Evolutionary conservation across 805 yeast genomes (phyloP).

Genomic region (Zygotorulaspora florentina): DNA sequence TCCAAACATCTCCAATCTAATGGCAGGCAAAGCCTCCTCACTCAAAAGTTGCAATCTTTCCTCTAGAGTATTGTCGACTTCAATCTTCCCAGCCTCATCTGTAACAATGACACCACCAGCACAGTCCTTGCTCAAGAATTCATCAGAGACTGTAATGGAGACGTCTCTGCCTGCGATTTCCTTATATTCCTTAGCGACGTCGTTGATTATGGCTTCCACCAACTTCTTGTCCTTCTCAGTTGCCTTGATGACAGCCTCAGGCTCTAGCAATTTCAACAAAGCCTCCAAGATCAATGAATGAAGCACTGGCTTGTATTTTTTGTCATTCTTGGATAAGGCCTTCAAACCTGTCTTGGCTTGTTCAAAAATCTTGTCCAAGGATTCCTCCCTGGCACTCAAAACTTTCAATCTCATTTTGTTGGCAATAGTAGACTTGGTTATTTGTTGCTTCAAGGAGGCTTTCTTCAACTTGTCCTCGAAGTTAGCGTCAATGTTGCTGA

Average conservation of each 20-base stretch:
- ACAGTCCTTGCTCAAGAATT: conserved; percentile 53
- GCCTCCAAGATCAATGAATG: conserved; percentile 78
- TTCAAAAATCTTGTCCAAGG: conserved; percentile 69
- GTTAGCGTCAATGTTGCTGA: conserved; percentile 75
- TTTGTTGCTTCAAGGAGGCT: conserved; percentile 89
- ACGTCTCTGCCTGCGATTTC: conserved; percentile 56
- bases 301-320: conserved; percentile 65
- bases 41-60: conserved; percentile 84
- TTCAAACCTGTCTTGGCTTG: conserved; percentile 62
- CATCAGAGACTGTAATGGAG: conserved; percentile 52
- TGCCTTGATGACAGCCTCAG: conserved; percentile 57
- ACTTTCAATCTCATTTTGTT: conserved; percentile 93
- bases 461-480: conserved; percentile 84
- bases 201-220: conserved; percentile 44
- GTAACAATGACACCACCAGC: conserved; percentile 84
- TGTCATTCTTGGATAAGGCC: conserved; percentile 48
- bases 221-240: conserved; percentile 35
- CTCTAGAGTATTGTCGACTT: conserved; percentile 87
- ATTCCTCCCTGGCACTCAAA: conserved; percentile 78
- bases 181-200: conserved; percentile 61
- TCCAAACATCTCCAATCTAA: conserved; percentile 86
- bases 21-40: conserved; percentile 85
- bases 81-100: conserved; percentile 75
- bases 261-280: conserved; percentile 68
- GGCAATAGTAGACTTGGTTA: conserved; percentile 89